A percentile compares a stretch with the other conserved stretches of the same genome.
Evolutionary conservation across 208 protist genomes (phyloP).

Genomic region (Wallacemonas sp.): DNA sequence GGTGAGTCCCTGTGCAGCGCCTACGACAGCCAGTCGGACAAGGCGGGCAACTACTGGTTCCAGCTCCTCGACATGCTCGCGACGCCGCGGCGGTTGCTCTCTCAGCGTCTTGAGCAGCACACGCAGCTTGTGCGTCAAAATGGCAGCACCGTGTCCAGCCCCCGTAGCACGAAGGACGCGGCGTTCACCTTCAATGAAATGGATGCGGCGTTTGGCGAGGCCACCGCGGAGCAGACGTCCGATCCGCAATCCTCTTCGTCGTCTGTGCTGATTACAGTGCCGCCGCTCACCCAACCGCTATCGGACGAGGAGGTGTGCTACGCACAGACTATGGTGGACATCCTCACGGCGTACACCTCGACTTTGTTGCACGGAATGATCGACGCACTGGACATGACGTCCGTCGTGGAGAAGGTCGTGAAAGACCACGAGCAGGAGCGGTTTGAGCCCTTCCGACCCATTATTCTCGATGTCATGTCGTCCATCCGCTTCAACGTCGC

Average conservation of each 20-base stretch:
- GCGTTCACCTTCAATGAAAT: constrained; percentile 26
- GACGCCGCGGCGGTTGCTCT: constrained; percentile 43
- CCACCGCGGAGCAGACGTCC: background rate
- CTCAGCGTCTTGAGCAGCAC: constrained; percentile 17
- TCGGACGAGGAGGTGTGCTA: background rate
- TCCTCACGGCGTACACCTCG: constrained; percentile 58
- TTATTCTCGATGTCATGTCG: constrained; percentile 59
- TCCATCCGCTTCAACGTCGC: constrained; percentile 59
- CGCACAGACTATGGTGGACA: constrained; percentile 32
- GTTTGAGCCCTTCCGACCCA: constrained; percentile 59
- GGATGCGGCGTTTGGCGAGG: background rate
- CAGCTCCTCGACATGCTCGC: constrained; percentile 60
- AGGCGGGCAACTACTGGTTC: constrained; percentile 49
- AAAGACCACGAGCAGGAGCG: constrained; percentile 44
- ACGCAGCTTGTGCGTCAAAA: constrained; percentile 4
- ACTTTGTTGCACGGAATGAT: constrained; percentile 51
- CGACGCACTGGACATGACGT: constrained; percentile 38
- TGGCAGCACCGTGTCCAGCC: no score
- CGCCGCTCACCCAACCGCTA: constrained; percentile 9
- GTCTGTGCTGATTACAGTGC: constrained; percentile 8
- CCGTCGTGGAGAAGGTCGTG: constrained; percentile 49
- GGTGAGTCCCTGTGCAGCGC: constrained; percentile 45
- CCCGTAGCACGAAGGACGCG: no score
- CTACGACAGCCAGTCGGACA: constrained; percentile 18
- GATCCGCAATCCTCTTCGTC: constrained; percentile 12